Evolutionary conservation across 2,329 filamentous ascomycete species (phyloP).

Genomic region (Cordyceps tenuipes): DNA sequence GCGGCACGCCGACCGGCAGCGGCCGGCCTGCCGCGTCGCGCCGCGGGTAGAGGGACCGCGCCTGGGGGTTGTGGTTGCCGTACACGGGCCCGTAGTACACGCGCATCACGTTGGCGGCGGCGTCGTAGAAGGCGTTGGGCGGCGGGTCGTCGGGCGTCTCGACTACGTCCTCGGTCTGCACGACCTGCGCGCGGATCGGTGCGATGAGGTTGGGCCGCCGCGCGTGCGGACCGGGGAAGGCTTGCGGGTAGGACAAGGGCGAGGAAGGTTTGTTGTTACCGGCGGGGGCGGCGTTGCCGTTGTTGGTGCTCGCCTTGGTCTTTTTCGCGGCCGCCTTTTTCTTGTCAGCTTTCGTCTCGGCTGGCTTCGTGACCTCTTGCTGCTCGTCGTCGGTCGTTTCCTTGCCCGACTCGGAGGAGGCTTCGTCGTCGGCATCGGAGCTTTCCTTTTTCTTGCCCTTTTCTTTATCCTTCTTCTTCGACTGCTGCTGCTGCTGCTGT

Average conservation of each 20-base stretch:
- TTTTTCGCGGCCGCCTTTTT: slow-evolving; percentile 7
- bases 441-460: slow-evolving; percentile 17
- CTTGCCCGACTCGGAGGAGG: slow-evolving; percentile 18
- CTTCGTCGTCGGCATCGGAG: slow-evolving; percentile 20
- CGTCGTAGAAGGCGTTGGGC: slow-evolving; percentile 52
- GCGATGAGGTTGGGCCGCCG: slow-evolving; percentile 38
- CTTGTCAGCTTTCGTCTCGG: slow-evolving; percentile 9
- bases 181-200: slow-evolving; percentile 38
- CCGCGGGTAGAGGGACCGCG: slow-evolving; percentile 35
- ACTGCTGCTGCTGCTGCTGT: background rate
- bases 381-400: slow-evolving; percentile 6
- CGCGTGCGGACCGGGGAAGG: slow-evolving; percentile 22
- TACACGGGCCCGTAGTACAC: slow-evolving; percentile 51
- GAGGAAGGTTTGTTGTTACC: background rate
- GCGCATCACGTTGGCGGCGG: slow-evolving; percentile 41
- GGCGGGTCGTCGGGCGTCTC: slow-evolving; percentile 44
- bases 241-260: slow-evolving; percentile 18
- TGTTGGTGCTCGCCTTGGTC: background rate
- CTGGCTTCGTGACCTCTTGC: slow-evolving; percentile 12
- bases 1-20: slow-evolving; percentile 34
- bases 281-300: background rate
- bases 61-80: slow-evolving; percentile 37
- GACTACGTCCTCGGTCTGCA: slow-evolving; percentile 48
- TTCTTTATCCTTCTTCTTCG: slow-evolving; percentile 15
- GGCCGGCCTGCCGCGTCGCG: slow-evolving; percentile 23